Evolutionary conservation across 805 yeast species (phyloP).

Genomic region (Kregervanrija pseudodelftensis): DNA sequence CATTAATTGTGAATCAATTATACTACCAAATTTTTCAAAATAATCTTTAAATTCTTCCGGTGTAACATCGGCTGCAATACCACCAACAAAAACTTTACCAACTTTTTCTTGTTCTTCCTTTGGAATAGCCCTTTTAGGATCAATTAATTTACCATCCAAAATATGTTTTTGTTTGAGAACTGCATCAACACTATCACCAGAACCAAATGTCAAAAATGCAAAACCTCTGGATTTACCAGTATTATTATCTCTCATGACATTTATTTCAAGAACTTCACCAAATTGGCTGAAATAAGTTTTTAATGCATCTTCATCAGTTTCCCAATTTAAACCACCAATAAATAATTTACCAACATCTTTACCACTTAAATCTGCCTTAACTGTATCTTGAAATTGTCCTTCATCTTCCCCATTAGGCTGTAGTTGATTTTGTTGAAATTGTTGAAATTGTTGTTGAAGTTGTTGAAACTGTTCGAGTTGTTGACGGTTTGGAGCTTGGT

Average conservation of each 20-base stretch:
- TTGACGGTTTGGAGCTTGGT: background rate
- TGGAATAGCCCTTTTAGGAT: slow-evolving; percentile 96
- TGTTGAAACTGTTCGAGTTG: slow-evolving; percentile 10
- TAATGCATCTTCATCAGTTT: slow-evolving; percentile 84
- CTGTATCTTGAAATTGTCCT: slow-evolving; percentile 18
- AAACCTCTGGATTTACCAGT: slow-evolving; percentile 93
- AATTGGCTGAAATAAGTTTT: slow-evolving; percentile 76
- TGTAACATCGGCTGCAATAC: slow-evolving; percentile 88
- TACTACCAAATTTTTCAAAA: slow-evolving; percentile 81
- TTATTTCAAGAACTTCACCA: slow-evolving; percentile 82
- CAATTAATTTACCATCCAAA: slow-evolving; percentile 92
- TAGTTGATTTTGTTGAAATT: slow-evolving; percentile 14
- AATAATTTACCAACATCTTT: slow-evolving; percentile 88
- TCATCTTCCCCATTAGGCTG: slow-evolving; percentile 5
- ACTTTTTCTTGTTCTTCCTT: slow-evolving; percentile 95
- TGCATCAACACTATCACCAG: slow-evolving; percentile 74
- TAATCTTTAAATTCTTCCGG: slow-evolving; percentile 84
- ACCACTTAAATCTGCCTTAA: slow-evolving; percentile 42
- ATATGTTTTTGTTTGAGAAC: slow-evolving; percentile 83
- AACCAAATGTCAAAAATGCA: slow-evolving; percentile 84
- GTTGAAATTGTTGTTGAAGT: slow-evolving; percentile 15
- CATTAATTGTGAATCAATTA: slow-evolving; percentile 95
- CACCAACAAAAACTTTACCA: slow-evolving; percentile 96
- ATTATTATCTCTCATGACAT: slow-evolving; percentile 84
- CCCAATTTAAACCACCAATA: slow-evolving; percentile 97